Conservation (phyloP, 306 rosid genomes). For the Rosa rugosa region DNA sequence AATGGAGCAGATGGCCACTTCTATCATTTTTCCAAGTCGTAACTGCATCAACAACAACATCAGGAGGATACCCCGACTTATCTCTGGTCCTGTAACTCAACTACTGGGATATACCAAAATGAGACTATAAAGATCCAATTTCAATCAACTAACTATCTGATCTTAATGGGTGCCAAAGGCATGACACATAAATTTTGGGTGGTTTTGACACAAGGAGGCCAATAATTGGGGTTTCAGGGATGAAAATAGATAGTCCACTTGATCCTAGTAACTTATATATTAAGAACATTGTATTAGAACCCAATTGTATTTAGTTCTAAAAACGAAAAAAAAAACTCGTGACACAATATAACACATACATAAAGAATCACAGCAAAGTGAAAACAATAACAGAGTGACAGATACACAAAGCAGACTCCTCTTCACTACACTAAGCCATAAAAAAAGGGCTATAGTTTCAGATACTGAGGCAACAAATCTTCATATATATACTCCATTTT, state of each 20-base stretch:
- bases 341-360: background rate
- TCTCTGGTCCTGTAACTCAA: background rate
- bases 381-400: background rate
- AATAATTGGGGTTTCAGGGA: background rate
- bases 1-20: background rate
- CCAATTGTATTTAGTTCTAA: background rate
- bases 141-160: background rate
- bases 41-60: background rate
- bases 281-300: background rate
- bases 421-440: too few relatives aligned
- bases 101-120: background rate
- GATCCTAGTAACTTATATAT: background rate
- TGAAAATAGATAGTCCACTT: background rate
- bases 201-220: background rate
- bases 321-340: background rate
- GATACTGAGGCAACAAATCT: too few relatives aligned
- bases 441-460: too few relatives aligned
- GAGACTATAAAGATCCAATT: too few relatives aligned
- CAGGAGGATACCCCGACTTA: background rate
- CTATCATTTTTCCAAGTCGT: background rate
- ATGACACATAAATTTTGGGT: background rate
- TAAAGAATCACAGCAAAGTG: background rate
- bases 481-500: too few relatives aligned
- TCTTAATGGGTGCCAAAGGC: background rate
- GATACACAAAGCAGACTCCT: too few relatives aligned